These are phyloP conservation scores for Dryas alaskensis DNA, from an alignment of 306 rosid species.

Conservation along the genomic window DNA sequence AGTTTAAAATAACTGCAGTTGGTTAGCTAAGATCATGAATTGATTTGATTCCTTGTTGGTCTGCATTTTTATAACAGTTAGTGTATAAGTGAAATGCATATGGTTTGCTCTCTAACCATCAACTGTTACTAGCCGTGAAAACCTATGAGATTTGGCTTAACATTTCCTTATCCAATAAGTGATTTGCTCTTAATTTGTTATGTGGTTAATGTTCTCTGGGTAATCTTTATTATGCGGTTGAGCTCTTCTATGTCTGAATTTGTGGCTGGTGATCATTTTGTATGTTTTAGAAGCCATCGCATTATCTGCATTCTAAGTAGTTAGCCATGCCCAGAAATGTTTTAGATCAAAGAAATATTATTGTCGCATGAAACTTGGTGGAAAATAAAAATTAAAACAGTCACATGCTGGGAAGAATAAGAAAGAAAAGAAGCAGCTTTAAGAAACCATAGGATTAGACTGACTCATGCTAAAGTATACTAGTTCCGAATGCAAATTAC, in stretches of 20 bases:
- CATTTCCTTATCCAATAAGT: neutral
- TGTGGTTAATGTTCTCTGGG: neutral
- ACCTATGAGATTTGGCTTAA: neutral
- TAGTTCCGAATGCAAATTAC: neutral
- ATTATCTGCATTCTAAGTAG: too few relatives aligned
- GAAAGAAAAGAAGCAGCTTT: neutral
- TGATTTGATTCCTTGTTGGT: neutral
- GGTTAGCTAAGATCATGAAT: neutral
- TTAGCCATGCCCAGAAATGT: neutral
- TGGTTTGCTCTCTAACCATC: too few relatives aligned
- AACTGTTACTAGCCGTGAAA: neutral
- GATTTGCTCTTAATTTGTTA: neutral
- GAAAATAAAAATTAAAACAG: neutral
- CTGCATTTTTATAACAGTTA: neutral
- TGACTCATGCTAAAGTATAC: neutral
- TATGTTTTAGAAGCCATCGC: neutral
- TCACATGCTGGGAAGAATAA: neutral
- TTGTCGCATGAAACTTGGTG: neutral
- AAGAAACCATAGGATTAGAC: neutral
- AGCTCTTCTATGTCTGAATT: too few relatives aligned
- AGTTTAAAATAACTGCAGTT: neutral
- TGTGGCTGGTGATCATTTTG: neutral
- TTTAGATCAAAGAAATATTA: neutral
- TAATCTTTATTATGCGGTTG: neutral
- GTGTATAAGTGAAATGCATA: too few relatives aligned